Evolutionary conservation across 1,139 yeast genomes (phyloP).

Genomic region (Candida neerlandica): DNA sequence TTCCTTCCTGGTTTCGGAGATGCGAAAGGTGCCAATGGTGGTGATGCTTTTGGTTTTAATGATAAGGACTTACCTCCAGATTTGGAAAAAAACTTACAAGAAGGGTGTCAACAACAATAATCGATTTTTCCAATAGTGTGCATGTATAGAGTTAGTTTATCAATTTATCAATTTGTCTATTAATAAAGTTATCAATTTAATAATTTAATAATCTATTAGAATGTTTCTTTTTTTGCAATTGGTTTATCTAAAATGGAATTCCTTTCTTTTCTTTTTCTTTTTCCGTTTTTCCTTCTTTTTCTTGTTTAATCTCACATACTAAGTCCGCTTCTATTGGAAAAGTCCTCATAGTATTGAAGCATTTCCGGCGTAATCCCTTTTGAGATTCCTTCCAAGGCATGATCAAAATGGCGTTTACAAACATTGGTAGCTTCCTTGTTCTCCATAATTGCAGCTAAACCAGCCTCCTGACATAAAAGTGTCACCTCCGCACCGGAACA

Average conservation of each 20-base stretch:
- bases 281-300: slow-evolving; percentile 5
- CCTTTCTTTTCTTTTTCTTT: slow-evolving; percentile 1
- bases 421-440: slow-evolving; percentile 58
- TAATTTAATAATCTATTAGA: background rate
- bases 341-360: slow-evolving; percentile 72
- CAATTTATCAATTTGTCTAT: slow-evolving; percentile 1
- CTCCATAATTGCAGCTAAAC: slow-evolving; percentile 88
- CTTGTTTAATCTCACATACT: slow-evolving; percentile 24
- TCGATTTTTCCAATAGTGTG: slow-evolving; percentile 5
- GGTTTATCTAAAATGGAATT: background rate
- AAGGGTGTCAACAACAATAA: slow-evolving; percentile 36
- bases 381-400: slow-evolving; percentile 67
- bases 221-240: background rate
- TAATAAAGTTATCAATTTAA: no score
- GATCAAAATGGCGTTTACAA: slow-evolving; percentile 63
- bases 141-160: slow-evolving; percentile 1
- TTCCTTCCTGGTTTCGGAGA: slow-evolving; percentile 39
- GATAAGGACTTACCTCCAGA: slow-evolving; percentile 50
- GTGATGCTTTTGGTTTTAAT: slow-evolving; percentile 39
- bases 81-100: slow-evolving; percentile 48
- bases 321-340: slow-evolving; percentile 52
- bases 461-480: slow-evolving; percentile 91
- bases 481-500: slow-evolving; percentile 98
- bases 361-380: slow-evolving; percentile 82
- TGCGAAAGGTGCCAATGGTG: slow-evolving; percentile 18